phyloP scores from a whole-genome alignment of 768 basidiomycete genomes.

The Pulveroboletus sp. region DNA sequence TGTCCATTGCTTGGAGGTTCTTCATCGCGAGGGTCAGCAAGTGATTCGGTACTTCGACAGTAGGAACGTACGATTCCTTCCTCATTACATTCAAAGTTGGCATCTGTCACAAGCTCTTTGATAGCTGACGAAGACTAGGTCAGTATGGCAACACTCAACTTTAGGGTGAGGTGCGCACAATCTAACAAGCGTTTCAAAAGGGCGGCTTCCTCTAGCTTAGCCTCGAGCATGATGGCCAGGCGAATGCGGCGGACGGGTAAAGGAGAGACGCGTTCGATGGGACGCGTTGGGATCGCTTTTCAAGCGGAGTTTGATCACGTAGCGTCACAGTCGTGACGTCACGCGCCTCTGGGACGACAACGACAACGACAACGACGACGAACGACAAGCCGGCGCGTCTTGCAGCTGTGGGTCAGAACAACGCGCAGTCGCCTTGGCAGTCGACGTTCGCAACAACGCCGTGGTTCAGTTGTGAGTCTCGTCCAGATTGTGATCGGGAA shows the following conservation, averaged over 20 bases:
- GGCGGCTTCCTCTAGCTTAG: slow-evolving; percentile 81
- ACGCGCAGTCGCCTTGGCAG: neutral
- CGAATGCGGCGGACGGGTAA: slow-evolving; percentile 3
- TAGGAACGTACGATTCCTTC: slow-evolving; percentile 71
- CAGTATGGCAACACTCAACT: neutral
- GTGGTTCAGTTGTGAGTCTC: neutral
- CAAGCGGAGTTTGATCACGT: slow-evolving; percentile 32
- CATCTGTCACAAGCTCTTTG: slow-evolving; percentile 96
- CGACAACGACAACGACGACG: slow-evolving; percentile 2
- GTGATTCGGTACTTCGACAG: neutral
- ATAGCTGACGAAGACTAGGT: slow-evolving; percentile 53
- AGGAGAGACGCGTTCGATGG: slow-evolving; percentile 13
- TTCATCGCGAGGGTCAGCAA: slow-evolving; percentile 18
- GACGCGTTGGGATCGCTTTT: slow-evolving; percentile 32
- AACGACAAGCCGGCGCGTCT: neutral
- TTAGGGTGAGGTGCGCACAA: slow-evolving; percentile 45
- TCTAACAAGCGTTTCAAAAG: slow-evolving; percentile 91
- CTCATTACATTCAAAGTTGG: slow-evolving; percentile 96
- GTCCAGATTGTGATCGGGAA: slow-evolving; percentile 11
- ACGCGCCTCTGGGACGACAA: slow-evolving; percentile 11
- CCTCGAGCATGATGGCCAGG: slow-evolving; percentile 70
- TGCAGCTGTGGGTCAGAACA: neutral
- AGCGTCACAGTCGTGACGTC: slow-evolving; percentile 26
- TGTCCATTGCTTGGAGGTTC: slow-evolving; percentile 98
- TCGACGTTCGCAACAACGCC: neutral